phyloP scores from a whole-genome alignment of 192 early-diverging fungal species.

The Gonapodya prolifera region DNA sequence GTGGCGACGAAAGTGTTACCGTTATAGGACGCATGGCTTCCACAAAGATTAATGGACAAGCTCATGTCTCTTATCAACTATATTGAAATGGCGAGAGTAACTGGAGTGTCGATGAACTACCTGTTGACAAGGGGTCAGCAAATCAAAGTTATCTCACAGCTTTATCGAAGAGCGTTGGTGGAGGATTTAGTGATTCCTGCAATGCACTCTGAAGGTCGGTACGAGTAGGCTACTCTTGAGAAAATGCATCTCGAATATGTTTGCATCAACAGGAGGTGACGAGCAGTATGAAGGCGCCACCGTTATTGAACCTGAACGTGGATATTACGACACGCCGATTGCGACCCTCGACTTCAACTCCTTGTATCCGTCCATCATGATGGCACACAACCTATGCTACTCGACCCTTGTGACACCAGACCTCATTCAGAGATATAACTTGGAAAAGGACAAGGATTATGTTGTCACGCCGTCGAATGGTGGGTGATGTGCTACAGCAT shows the following conservation, averaged over 20 bases:
- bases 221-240: background rate
- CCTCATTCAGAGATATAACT: slow-evolving; percentile 42
- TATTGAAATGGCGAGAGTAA: slow-evolving; percentile 97
- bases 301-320: slow-evolving; percentile 87
- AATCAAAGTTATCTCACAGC: slow-evolving; percentile 95
- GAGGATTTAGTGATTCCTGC: slow-evolving; percentile 84
- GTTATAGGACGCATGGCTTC: slow-evolving; percentile 74
- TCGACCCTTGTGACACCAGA: slow-evolving; percentile 59
- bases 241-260: background rate
- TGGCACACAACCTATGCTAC: slow-evolving; percentile 98
- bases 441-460: slow-evolving; percentile 72
- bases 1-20: slow-evolving; percentile 1
- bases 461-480: slow-evolving; percentile 77
- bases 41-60: slow-evolving; percentile 88
- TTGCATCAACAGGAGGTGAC: slow-evolving; percentile 40
- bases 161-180: slow-evolving; percentile 72
- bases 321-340: slow-evolving; percentile 91
- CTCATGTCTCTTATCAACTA: slow-evolving; percentile 95
- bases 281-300: slow-evolving; percentile 92
- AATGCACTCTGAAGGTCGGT: slow-evolving; percentile 56
- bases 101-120: slow-evolving; percentile 91
- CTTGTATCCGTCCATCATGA: slow-evolving; percentile 98
- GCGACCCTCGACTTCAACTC: slow-evolving; percentile 97
- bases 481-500: slow-evolving; percentile 12
- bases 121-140: slow-evolving; percentile 89